Percentiles rank a stretch among this genome's conserved stretches.
Conservation (phyloP, 2,329 filamentous ascomycete genomes). For the Periconia sp. region DNA sequence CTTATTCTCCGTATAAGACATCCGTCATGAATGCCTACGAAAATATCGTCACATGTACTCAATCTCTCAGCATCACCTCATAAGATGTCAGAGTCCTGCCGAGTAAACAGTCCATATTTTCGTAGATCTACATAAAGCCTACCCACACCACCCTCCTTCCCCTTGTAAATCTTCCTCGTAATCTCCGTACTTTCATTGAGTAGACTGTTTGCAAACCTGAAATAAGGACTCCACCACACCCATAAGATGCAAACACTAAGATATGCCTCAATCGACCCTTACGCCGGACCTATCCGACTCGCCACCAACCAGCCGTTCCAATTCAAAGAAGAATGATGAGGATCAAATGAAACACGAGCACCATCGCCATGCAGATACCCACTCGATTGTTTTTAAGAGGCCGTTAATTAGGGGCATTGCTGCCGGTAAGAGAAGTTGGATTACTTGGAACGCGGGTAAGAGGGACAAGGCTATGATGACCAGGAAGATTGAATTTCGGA, state of each 20-base stretch:
- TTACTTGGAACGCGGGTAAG: slow-evolving; percentile 25
- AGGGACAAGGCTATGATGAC: slow-evolving; percentile 21
- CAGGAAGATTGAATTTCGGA: slow-evolving; percentile 33
- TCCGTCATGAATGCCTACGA: not conserved
- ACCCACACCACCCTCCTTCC: no score
- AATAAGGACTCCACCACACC: slow-evolving; percentile 7
- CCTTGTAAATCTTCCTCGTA: no score
- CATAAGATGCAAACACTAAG: slow-evolving; percentile 11
- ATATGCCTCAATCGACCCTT: slow-evolving; percentile 6
- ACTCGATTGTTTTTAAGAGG: slow-evolving; percentile 22
- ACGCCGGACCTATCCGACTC: slow-evolving; percentile 8
- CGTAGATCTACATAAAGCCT: slow-evolving; percentile 1
- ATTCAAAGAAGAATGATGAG: slow-evolving; percentile 17
- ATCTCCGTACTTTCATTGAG: no score
- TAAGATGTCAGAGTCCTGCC: not conserved
- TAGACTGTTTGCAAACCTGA: not conserved
- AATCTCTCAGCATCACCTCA: not conserved
- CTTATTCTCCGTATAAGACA: not conserved
- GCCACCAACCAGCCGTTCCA: slow-evolving; percentile 13
- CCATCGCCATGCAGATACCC: slow-evolving; percentile 35
- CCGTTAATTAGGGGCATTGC: slow-evolving; percentile 17
- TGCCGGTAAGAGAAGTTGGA: slow-evolving; percentile 19
- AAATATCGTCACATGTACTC: not conserved
- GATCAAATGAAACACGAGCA: no score
- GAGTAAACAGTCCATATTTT: not conserved